These are phyloP conservation scores for Ogataea haglerorum DNA, from an alignment of 805 yeast species.

Conservation along the genomic window DNA sequence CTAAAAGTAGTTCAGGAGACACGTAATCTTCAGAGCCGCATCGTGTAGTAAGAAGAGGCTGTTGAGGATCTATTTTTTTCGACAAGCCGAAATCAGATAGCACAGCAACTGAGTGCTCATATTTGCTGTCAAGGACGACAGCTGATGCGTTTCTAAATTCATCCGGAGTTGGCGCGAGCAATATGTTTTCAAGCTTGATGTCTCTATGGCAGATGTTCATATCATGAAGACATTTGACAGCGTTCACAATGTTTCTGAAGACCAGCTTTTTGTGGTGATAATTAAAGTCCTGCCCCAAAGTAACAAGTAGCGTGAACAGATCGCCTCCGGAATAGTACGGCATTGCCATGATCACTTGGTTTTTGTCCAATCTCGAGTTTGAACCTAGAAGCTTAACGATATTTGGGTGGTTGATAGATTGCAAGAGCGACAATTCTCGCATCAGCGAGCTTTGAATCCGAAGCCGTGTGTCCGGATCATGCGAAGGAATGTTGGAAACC, in stretches of 20 bases:
- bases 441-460: constrained; percentile 58
- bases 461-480: constrained; percentile 37
- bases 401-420: constrained; percentile 60
- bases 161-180: constrained; percentile 39
- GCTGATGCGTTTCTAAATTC: constrained; percentile 25
- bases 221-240: constrained; percentile 69
- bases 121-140: not conserved
- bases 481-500: constrained; percentile 42
- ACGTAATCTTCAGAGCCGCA: constrained; percentile 98
- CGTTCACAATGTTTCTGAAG: constrained; percentile 66
- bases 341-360: constrained; percentile 49
- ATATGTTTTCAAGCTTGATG: constrained; percentile 80
- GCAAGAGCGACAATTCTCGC: constrained; percentile 73
- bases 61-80: constrained; percentile 55
- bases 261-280: constrained; percentile 55
- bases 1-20: constrained; percentile 89
- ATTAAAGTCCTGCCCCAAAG: constrained; percentile 39
- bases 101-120: constrained; percentile 39
- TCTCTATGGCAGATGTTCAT: constrained; percentile 81
- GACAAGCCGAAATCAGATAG: constrained; percentile 90
- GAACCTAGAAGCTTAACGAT: constrained; percentile 60
- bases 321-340: constrained; percentile 87
- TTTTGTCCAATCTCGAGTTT: constrained; percentile 30
- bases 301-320: constrained; percentile 59
- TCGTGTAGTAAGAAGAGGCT: constrained; percentile 72